Evolutionary conservation across 495 filamentous ascomycete species (phyloP).

Genomic region (Daldinia decipiens): DNA sequence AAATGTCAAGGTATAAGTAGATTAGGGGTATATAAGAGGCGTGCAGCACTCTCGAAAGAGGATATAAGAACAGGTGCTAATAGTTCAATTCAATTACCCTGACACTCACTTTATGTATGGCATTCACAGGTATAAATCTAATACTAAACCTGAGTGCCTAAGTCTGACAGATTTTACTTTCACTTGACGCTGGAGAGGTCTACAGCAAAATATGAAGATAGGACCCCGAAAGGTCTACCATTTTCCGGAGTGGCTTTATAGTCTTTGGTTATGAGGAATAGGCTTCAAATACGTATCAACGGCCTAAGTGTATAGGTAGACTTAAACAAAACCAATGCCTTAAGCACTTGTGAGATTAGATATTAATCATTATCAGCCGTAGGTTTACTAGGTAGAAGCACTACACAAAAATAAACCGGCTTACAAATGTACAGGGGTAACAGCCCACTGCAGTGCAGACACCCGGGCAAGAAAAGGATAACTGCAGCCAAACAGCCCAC

Average conservation of each 20-base stretch:
- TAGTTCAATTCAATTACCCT: no score
- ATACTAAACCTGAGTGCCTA: neutral
- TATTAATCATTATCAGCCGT: neutral
- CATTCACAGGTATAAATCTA: no score
- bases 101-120: no score
- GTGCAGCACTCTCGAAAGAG: no score
- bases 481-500: slow-evolving; percentile 41
- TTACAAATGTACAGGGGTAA: slow-evolving; percentile 34
- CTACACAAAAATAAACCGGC: slow-evolving; percentile 18
- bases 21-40: no score
- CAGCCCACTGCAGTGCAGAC: slow-evolving; percentile 41
- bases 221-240: neutral
- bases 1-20: neutral
- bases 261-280: neutral
- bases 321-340: neutral
- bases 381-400: slow-evolving; percentile 10
- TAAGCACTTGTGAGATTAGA: no score
- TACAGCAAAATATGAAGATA: neutral
- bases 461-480: slow-evolving; percentile 46
- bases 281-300: neutral
- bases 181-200: neutral
- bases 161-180: neutral
- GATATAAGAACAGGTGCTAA: no score
- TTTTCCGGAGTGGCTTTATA: neutral
- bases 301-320: neutral